These are phyloP conservation scores for Aspergillus leporis DNA, from an alignment of 495 filamentous ascomycete species.

Conservation along the genomic window DNA sequence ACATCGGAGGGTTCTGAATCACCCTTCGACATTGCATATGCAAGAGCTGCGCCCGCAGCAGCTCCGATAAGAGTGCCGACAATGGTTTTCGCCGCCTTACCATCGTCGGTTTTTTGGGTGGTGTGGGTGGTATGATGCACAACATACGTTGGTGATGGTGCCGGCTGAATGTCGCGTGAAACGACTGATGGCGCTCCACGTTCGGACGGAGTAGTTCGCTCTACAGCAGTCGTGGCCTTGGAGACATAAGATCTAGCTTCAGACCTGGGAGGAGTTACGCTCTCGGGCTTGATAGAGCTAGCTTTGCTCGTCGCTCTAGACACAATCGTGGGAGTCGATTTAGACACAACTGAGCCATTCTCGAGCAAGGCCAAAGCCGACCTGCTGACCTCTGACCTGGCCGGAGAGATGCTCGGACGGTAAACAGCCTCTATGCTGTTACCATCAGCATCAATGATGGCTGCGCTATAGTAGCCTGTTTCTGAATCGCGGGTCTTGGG, in stretches of 20 bases:
- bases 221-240: slow-evolving; percentile 31
- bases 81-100: slow-evolving; percentile 54
- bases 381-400: slow-evolving; percentile 33
- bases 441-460: slow-evolving; percentile 60
- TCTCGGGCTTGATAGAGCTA: slow-evolving; percentile 33
- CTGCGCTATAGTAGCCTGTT: slow-evolving; percentile 58
- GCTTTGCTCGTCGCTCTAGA: slow-evolving; percentile 38
- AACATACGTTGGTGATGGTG: slow-evolving; percentile 32
- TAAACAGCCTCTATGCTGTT: slow-evolving; percentile 64
- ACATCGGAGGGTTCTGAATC: slow-evolving; percentile 36
- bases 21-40: slow-evolving; percentile 67
- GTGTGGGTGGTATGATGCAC: slow-evolving; percentile 31
- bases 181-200: slow-evolving; percentile 26
- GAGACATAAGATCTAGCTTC: slow-evolving; percentile 32
- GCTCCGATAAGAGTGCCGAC: slow-evolving; percentile 77
- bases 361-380: slow-evolving; percentile 39
- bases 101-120: slow-evolving; percentile 38
- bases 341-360: slow-evolving; percentile 37
- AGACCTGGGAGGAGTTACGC: slow-evolving; percentile 30
- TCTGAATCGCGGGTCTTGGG: slow-evolving; percentile 54
- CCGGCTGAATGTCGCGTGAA: slow-evolving; percentile 30
- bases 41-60: slow-evolving; percentile 70
- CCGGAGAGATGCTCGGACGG: slow-evolving; percentile 32
- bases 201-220: slow-evolving; percentile 27
- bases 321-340: neutral